Conservation (phyloP, 257 asterid species). For the Scutellaria barbata region DNA sequence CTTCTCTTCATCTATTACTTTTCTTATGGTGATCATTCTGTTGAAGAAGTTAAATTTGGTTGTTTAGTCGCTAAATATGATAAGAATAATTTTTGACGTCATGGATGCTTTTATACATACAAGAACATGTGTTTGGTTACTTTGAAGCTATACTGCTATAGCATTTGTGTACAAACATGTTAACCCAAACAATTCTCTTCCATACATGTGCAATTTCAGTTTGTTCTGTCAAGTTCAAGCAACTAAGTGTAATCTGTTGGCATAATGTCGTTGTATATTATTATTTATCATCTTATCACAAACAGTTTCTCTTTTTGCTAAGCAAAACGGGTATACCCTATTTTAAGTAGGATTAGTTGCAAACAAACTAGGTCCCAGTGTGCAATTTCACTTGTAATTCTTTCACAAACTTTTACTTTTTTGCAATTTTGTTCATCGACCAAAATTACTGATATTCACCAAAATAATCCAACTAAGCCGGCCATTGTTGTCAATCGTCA, state of each 20-base stretch:
- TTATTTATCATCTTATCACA: slow-evolving; percentile 19
- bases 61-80: too few species aligned
- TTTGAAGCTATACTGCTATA: too few species aligned
- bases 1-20: slow-evolving; percentile 19
- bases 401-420: too few species aligned
- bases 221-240: slow-evolving; percentile 23
- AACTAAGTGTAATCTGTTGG: neutral
- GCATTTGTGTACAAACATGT: too few species aligned
- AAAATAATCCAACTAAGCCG: neutral
- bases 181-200: too few species aligned
- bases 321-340: neutral
- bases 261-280: neutral
- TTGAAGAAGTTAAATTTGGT: slow-evolving; percentile 11
- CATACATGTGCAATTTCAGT: slow-evolving; percentile 2
- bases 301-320: neutral
- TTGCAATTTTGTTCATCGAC: neutral
- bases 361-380: too few species aligned
- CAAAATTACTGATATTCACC: neutral
- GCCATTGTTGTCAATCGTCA: too few species aligned
- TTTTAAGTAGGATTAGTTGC: neutral
- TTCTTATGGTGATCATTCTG: neutral
- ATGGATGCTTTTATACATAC: too few species aligned
- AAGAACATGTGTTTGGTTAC: too few species aligned
- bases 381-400: too few species aligned
- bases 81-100: too few species aligned